A percentile compares a stretch with the other conserved stretches of the same genome.
phyloP scores from a whole-genome alignment of 1,284 basidiomycete species.

The Cryptococcus hybrid region DNA sequence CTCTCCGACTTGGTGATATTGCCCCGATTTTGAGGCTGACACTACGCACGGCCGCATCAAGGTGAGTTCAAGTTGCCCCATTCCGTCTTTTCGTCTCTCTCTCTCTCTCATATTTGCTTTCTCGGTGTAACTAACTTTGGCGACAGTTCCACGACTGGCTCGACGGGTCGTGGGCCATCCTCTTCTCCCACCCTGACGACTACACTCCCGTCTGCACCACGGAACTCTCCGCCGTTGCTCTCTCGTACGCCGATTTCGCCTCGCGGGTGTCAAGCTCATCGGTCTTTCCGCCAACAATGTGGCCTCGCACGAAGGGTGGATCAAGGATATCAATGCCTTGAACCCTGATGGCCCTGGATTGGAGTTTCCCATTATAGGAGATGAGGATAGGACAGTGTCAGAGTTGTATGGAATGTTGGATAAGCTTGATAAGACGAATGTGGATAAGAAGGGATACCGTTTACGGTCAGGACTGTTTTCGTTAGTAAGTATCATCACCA shows the following conservation, averaged over 20 bases:
- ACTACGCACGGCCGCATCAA: conserved; percentile 59
- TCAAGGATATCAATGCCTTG: conserved; percentile 85
- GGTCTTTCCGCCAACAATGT: conserved; percentile 90
- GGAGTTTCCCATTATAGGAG: conserved; percentile 94
- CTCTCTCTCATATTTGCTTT: not conserved
- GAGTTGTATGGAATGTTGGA: conserved; percentile 79
- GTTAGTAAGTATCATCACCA: conserved; percentile 54
- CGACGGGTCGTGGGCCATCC: conserved; percentile 80
- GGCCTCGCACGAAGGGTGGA: conserved; percentile 82
- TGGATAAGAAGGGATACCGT: conserved; percentile 70
- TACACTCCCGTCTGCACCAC: conserved; percentile 75
- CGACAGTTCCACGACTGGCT: conserved; percentile 86
- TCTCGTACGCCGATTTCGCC: conserved; percentile 77
- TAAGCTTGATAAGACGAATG: conserved; percentile 81
- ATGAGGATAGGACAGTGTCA: conserved; percentile 81
- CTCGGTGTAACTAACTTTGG: not conserved
- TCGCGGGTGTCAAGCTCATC: conserved; percentile 88
- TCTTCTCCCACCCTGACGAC: conserved; percentile 90
- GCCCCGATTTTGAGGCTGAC: conserved; percentile 57
- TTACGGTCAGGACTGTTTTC: conserved; percentile 91
- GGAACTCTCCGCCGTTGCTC: conserved; percentile 93
- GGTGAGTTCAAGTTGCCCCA: conserved; percentile 1
- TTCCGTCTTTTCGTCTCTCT: not conserved
- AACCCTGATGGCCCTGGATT: conserved; percentile 60
- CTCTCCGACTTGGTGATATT: conserved; percentile 45